phyloP scores from a whole-genome alignment of 257 asterid species.

The Craterostigma plantagineum region DNA sequence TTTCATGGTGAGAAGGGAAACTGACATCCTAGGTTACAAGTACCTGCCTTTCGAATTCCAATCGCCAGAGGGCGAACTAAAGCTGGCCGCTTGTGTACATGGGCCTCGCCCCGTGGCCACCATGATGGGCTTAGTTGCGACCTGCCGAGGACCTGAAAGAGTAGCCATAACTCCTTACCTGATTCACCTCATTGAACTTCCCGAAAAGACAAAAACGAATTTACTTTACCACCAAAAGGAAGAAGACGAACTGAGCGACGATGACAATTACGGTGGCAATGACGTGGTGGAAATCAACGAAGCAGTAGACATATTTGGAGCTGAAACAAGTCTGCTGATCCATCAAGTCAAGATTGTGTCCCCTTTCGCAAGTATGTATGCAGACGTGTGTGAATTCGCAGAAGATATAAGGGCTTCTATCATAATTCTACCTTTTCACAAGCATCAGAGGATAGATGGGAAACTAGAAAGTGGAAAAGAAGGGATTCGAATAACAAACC shows the following conservation, averaged over 20 bases:
- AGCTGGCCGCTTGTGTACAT: constrained; percentile 62
- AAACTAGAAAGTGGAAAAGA: constrained; percentile 79
- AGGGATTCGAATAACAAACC: constrained; percentile 70
- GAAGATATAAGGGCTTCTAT: constrained; percentile 59
- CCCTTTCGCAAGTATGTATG: constrained; percentile 45
- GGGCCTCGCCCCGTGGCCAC: constrained; percentile 85
- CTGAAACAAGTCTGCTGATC: constrained; percentile 52
- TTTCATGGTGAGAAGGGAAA: constrained; percentile 62
- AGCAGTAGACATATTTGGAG: constrained; percentile 63
- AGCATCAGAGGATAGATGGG: constrained; percentile 94
- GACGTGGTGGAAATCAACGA: constrained; percentile 92
- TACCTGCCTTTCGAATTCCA: constrained; percentile 55
- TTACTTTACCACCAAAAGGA: constrained; percentile 68
- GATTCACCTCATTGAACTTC: constrained; percentile 88
- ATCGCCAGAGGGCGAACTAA: constrained; percentile 57
- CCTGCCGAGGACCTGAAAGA: constrained; percentile 43
- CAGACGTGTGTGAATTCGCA: constrained; percentile 56
- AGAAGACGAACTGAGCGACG: constrained; percentile 78
- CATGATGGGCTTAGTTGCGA: constrained; percentile 59
- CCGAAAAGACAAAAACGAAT: constrained; percentile 42
- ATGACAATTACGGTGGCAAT: constrained; percentile 85
- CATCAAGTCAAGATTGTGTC: constrained; percentile 61
- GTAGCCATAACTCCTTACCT: constrained; percentile 63
- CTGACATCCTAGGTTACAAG: constrained; percentile 49
- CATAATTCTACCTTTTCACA: constrained; percentile 78